A percentile compares a stretch with the other conserved stretches of the same genome.
phyloP scores from a whole-genome alignment of 441 rosid genomes.

The Pelargonium myrrhifolium region DNA sequence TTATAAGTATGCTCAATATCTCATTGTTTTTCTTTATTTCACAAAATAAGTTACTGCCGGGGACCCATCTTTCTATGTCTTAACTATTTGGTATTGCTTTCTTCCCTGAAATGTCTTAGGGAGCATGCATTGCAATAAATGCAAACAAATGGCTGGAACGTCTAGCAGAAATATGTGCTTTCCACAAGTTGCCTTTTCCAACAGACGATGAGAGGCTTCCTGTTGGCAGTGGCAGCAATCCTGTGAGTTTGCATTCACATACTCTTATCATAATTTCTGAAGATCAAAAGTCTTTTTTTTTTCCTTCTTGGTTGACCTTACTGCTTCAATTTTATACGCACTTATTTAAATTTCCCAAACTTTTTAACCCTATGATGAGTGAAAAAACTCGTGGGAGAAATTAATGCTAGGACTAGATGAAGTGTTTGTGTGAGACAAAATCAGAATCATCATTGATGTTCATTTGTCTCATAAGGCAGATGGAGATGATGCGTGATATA shows the following conservation, averaged over 20 bases:
- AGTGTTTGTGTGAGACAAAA: too few species aligned
- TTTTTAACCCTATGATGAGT: neutral
- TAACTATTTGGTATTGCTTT: neutral
- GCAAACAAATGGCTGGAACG: constrained; percentile 85
- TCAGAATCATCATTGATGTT: neutral
- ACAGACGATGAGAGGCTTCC: constrained; percentile 81
- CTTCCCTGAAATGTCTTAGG: constrained; percentile 36
- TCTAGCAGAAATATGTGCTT: constrained; percentile 56
- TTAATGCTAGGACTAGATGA: neutral
- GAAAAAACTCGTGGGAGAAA: neutral
- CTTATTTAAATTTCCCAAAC: neutral
- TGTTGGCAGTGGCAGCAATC: constrained; percentile 93
- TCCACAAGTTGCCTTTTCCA: constrained; percentile 57
- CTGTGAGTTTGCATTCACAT: constrained; percentile 40
- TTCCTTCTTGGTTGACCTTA: neutral
- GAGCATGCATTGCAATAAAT: constrained; percentile 82
- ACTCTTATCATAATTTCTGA: neutral
- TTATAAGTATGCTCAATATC: neutral
- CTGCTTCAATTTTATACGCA: neutral
- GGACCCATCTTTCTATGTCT: neutral
- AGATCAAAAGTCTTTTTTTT: neutral
- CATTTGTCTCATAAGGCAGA: neutral
- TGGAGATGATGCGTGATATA: neutral
- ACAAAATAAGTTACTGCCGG: neutral
- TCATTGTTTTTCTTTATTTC: constrained; percentile 1